phyloP scores from a whole-genome alignment of 495 filamentous ascomycete genomes.

The Thermothielavioides terrestris region DNA sequence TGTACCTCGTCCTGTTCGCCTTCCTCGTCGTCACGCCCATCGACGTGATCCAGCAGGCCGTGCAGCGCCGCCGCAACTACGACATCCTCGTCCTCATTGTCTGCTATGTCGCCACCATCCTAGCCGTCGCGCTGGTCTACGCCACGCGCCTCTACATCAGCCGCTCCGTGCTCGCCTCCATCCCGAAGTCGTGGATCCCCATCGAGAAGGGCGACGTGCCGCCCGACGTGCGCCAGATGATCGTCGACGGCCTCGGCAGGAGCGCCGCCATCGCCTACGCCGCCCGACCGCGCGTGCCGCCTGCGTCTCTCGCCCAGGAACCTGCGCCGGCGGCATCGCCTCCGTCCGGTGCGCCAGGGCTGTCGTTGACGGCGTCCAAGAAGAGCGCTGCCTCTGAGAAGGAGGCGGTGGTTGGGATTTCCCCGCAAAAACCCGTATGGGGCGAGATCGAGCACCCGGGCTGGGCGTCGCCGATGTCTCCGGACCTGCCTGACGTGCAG shows the following conservation, averaged over 20 bases:
- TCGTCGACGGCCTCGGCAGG: constrained; percentile 57
- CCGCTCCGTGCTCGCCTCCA: constrained; percentile 63
- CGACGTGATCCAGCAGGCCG: constrained; percentile 75
- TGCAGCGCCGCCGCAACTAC: constrained; percentile 51
- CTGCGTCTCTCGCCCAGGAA: constrained; percentile 14
- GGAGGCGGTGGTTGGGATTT: constrained; percentile 12
- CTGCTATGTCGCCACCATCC: constrained; percentile 64
- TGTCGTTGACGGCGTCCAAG: constrained; percentile 20
- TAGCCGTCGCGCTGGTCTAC: constrained; percentile 70
- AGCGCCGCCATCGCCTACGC: constrained; percentile 79
- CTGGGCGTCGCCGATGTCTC: constrained; percentile 72
- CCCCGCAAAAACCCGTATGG: constrained; percentile 49
- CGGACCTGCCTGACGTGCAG: constrained; percentile 68
- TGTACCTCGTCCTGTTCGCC: constrained; percentile 62
- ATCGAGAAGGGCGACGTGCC: constrained; percentile 70
- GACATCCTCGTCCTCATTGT: constrained; percentile 81
- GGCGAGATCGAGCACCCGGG: constrained; percentile 75
- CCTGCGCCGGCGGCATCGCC: not conserved
- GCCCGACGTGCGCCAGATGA: constrained; percentile 62
- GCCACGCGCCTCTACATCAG: constrained; percentile 82
- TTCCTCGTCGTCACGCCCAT: constrained; percentile 74
- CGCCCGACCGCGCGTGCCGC: constrained; percentile 54
- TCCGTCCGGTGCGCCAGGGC: not conserved
- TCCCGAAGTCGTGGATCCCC: constrained; percentile 77
- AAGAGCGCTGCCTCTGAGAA: constrained; percentile 14